Percentiles rank a stretch among this genome's conserved stretches.
Evolutionary conservation across 1,284 basidiomycete genomes (phyloP).

Genomic region (Albatrellus sp.): DNA sequence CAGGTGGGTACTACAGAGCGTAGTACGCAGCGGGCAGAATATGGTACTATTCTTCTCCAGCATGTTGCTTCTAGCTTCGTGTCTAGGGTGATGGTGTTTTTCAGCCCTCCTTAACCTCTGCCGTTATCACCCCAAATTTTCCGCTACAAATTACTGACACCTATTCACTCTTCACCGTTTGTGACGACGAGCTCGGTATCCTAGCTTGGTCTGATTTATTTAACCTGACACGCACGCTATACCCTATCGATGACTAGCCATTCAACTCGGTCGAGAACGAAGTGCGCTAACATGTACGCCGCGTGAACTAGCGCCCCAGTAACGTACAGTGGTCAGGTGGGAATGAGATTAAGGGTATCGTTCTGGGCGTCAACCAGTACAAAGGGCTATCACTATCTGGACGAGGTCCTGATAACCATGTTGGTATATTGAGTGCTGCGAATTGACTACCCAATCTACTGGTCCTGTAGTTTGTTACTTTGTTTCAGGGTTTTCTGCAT

Average conservation of each 20-base stretch:
- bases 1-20: slow-evolving; percentile 44
- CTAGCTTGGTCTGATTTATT: slow-evolving; percentile 55
- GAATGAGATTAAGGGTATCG: slow-evolving; percentile 49
- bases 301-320: slow-evolving; percentile 45
- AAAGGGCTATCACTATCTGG: slow-evolving; percentile 32
- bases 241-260: slow-evolving; percentile 41
- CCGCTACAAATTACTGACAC: slow-evolving; percentile 31
- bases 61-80: slow-evolving; percentile 26
- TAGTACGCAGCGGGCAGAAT: slow-evolving; percentile 41
- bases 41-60: slow-evolving; percentile 28
- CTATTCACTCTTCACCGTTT: slow-evolving; percentile 45
- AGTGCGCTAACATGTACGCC: slow-evolving; percentile 43
- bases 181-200: slow-evolving; percentile 53
- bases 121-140: slow-evolving; percentile 19
- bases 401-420: slow-evolving; percentile 26
- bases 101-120: slow-evolving; percentile 28
- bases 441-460: neutral
- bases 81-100: slow-evolving; percentile 48
- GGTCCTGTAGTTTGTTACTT: slow-evolving; percentile 27
- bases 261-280: slow-evolving; percentile 41
- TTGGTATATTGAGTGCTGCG: neutral
- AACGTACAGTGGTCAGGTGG: slow-evolving; percentile 51
- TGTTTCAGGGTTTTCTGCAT: slow-evolving; percentile 44
- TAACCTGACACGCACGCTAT: slow-evolving; percentile 45
- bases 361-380: slow-evolving; percentile 25